A percentile compares a stretch with the other conserved stretches of the same genome.
These are phyloP conservation scores for Xerocomus spinulosus DNA, from an alignment of 768 basidiomycete species.

Conservation along the genomic window DNA sequence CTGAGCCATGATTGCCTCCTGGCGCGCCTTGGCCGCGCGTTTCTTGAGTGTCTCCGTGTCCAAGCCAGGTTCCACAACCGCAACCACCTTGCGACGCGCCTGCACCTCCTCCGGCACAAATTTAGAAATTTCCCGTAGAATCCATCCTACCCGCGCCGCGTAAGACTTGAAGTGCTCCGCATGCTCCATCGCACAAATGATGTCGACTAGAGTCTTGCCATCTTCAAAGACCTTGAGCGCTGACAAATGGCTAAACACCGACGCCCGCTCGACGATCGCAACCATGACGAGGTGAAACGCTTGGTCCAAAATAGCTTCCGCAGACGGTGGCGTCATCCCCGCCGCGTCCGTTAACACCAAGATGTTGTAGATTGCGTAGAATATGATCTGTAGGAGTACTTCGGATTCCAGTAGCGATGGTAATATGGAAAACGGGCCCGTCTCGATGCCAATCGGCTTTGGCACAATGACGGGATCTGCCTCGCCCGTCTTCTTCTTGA, in stretches of 20 bases:
- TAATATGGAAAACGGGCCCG: slow-evolving; percentile 67
- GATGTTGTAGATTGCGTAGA: slow-evolving; percentile 76
- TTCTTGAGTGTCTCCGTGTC: slow-evolving; percentile 72
- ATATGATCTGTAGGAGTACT: slow-evolving; percentile 74
- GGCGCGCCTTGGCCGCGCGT: slow-evolving; percentile 81
- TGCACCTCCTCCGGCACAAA: slow-evolving; percentile 57
- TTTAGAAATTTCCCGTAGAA: slow-evolving; percentile 55
- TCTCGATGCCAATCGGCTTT: slow-evolving; percentile 55
- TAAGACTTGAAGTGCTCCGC: slow-evolving; percentile 74
- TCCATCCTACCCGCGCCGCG: slow-evolving; percentile 68
- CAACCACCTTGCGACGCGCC: slow-evolving; percentile 41
- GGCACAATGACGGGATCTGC: slow-evolving; percentile 74
- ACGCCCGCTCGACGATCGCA: slow-evolving; percentile 66
- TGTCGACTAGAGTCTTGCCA: slow-evolving; percentile 58
- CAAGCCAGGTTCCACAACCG: slow-evolving; percentile 32
- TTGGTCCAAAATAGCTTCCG: slow-evolving; percentile 89
- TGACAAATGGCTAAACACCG: slow-evolving; percentile 56
- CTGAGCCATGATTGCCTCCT: slow-evolving; percentile 91
- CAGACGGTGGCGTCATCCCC: slow-evolving; percentile 63
- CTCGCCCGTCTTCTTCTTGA: slow-evolving; percentile 60
- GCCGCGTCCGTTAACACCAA: slow-evolving; percentile 57
- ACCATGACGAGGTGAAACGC: slow-evolving; percentile 83
- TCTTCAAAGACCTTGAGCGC: slow-evolving; percentile 53
- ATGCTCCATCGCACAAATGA: slow-evolving; percentile 73
- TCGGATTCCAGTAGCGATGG: slow-evolving; percentile 63